phyloP scores from a whole-genome alignment of 1,139 yeast genomes.

The Yamadazyma blattariae region DNA sequence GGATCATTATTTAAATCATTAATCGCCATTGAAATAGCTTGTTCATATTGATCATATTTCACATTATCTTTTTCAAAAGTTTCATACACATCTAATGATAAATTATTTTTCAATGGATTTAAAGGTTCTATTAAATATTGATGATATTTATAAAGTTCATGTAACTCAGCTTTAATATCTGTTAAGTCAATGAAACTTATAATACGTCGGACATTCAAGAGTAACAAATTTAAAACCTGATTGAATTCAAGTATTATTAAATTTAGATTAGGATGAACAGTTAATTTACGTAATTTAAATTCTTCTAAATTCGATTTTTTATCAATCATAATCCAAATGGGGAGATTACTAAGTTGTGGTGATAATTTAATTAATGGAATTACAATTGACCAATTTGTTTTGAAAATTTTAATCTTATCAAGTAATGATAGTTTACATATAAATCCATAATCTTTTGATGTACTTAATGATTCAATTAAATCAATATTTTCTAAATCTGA shows the following conservation, averaged over 20 bases:
- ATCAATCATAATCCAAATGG: conserved; percentile 1
- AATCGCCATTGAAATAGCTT: conserved; percentile 63
- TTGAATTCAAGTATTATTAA: background rate
- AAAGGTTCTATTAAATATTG: conserved; percentile 46
- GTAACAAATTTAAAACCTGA: background rate
- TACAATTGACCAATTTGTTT: conserved; percentile 2
- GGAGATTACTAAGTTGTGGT: background rate
- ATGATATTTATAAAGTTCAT: conserved; percentile 3
- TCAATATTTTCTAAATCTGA: no score
- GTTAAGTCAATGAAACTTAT: background rate
- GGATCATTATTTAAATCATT: conserved; percentile 17
- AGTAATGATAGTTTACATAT: no score
- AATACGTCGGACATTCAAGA: conserved; percentile 1
- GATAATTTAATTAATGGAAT: conserved; percentile 1
- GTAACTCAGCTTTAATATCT: background rate
- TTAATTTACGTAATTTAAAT: background rate
- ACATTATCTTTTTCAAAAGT: conserved; percentile 66
- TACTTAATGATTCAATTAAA: no score
- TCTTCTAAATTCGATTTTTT: background rate
- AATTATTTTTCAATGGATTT: conserved; percentile 61
- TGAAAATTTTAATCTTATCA: no score
- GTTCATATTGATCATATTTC: conserved; percentile 66
- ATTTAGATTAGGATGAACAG: background rate
- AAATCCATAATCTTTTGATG: no score
- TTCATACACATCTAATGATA: conserved; percentile 59